A percentile compares a stretch with the other conserved stretches of the same genome.
These are phyloP conservation scores for Phaeotremella skinneri DNA, from an alignment of 768 basidiomycete genomes.

Conservation along the genomic window DNA sequence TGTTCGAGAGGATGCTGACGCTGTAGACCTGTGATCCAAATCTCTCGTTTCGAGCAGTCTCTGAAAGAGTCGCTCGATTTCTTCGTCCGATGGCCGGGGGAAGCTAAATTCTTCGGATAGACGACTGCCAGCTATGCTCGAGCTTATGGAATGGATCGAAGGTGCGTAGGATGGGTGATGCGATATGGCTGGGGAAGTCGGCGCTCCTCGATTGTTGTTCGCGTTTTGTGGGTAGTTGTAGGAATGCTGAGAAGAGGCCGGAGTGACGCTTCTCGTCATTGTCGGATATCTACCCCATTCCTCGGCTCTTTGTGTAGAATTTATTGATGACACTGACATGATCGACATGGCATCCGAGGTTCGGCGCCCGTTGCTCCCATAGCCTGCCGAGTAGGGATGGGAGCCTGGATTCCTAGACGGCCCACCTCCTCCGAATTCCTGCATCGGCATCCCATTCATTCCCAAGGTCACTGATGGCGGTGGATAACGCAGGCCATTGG, in stretches of 20 bases:
- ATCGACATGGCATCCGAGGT: conserved; percentile 24
- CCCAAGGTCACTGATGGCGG: conserved; percentile 15
- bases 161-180: conserved; percentile 14
- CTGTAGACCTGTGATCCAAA: conserved; percentile 51
- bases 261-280: conserved; percentile 2
- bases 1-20: conserved; percentile 26
- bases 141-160: conserved; percentile 10
- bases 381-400: conserved; percentile 18
- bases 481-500: conserved; percentile 21
- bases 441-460: conserved; percentile 10
- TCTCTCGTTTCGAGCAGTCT: conserved; percentile 70
- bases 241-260: neutral
- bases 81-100: conserved; percentile 71
- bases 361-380: conserved; percentile 11
- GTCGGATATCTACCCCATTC: conserved; percentile 4
- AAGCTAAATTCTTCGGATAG: conserved; percentile 62
- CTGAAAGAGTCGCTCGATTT: conserved; percentile 78
- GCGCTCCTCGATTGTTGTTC: neutral
- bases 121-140: neutral
- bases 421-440: conserved; percentile 20
- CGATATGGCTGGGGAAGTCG: conserved; percentile 3
- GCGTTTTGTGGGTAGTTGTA: neutral
- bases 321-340: conserved; percentile 19
- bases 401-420: conserved; percentile 3
- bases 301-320: conserved; percentile 4